Conservation (phyloP, 1,284 basidiomycete genomes). For the Cutaneotrichosporon sp. region DNA sequence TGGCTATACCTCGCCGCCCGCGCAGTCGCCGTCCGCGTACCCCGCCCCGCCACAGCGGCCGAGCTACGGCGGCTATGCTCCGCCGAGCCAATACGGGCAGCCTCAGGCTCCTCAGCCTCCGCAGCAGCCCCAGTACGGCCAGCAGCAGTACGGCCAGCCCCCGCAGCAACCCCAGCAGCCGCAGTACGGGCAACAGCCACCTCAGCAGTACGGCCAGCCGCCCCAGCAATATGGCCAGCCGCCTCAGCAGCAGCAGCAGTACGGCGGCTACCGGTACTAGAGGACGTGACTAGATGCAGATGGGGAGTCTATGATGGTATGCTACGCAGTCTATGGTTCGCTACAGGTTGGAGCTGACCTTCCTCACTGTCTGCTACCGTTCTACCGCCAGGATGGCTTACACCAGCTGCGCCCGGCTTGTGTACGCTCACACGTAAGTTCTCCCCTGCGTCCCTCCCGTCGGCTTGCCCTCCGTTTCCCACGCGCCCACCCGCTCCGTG, state of each 20-base stretch:
- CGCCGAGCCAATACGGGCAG: slow-evolving; percentile 5
- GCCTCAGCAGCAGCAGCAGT: neutral
- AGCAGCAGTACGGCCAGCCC: neutral
- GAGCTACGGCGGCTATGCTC: neutral
- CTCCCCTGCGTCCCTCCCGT: too few species aligned
- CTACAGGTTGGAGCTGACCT: neutral
- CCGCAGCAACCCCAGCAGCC: slow-evolving; percentile 2
- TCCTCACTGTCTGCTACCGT: too few species aligned
- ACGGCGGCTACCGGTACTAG: neutral
- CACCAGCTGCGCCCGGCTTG: too few species aligned
- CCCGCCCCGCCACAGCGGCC: slow-evolving; percentile 1
- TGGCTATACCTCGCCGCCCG: slow-evolving; percentile 12
- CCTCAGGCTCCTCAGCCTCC: neutral
- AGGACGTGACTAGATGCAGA: neutral
- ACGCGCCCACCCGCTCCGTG: neutral
- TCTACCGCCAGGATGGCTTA: too few species aligned
- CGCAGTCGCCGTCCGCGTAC: slow-evolving; percentile 13
- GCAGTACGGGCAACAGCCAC: neutral
- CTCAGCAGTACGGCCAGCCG: slow-evolving; percentile 10
- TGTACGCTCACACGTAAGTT: too few species aligned
- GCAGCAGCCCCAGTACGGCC: neutral
- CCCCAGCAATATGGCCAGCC: neutral
- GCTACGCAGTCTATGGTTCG: neutral
- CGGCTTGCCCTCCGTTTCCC: too few species aligned
- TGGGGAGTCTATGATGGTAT: neutral